These are phyloP conservation scores for Brassica cretica DNA, from an alignment of 345 rosid species.

Conservation along the genomic window DNA sequence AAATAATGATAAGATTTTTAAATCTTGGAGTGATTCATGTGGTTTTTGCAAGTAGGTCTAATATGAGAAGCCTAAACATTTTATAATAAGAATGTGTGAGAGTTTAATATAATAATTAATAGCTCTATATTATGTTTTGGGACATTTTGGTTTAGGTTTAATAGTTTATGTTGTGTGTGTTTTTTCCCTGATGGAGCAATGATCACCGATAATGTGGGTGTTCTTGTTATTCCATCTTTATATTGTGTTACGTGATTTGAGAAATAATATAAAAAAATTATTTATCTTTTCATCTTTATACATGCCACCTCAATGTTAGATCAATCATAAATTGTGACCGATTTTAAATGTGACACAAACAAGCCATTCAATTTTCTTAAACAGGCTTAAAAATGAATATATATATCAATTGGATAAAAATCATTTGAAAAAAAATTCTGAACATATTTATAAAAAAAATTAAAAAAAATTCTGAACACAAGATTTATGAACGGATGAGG, in stretches of 20 bases:
- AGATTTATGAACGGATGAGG: slow-evolving; percentile 30
- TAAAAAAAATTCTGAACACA: slow-evolving; percentile 5
- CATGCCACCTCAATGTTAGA: background rate
- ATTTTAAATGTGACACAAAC: background rate
- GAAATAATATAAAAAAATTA: slow-evolving; percentile 17
- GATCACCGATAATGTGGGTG: slow-evolving; percentile 32
- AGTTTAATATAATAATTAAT: slow-evolving; percentile 11
- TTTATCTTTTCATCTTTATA: background rate
- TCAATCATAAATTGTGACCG: background rate
- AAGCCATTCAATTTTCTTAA: slow-evolving; percentile 2
- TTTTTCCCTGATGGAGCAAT: background rate
- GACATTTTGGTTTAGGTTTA: slow-evolving; percentile 26
- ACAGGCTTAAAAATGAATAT: background rate
- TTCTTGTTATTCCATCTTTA: slow-evolving; percentile 27
- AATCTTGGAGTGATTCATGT: slow-evolving; percentile 24
- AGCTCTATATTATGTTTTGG: slow-evolving; percentile 31
- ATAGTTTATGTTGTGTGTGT: background rate
- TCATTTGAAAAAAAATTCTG: background rate
- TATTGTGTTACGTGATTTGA: slow-evolving; percentile 25
- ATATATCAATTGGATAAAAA: background rate
- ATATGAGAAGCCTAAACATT: slow-evolving; percentile 20
- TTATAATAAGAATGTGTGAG: slow-evolving; percentile 30
- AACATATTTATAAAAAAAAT: no score
- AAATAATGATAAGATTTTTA: slow-evolving; percentile 31
- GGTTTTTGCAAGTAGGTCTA: slow-evolving; percentile 29